These are phyloP conservation scores for Diaporthe citri DNA, from an alignment of 2,329 filamentous ascomycete species.

Conservation along the genomic window DNA sequence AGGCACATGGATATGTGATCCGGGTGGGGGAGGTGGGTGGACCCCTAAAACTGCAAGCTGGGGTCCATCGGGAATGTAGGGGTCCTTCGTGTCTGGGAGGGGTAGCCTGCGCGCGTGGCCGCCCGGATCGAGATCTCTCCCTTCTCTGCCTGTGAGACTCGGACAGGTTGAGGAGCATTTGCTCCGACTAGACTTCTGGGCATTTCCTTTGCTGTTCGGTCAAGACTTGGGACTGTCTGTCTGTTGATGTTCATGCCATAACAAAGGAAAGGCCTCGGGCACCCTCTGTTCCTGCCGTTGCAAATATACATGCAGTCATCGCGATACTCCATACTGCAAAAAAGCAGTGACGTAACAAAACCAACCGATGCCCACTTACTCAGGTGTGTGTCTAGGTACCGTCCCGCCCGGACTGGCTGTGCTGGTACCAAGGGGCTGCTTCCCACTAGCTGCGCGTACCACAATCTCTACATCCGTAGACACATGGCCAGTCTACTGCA, in stretches of 20 bases:
- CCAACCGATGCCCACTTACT: not conserved
- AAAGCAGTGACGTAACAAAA: slow-evolving; percentile 5
- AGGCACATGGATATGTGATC: slow-evolving; percentile 11
- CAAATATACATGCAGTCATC: not conserved
- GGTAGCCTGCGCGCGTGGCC: slow-evolving; percentile 16
- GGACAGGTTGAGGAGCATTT: not conserved
- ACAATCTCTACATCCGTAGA: not conserved
- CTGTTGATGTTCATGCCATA: not conserved
- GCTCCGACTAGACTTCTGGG: slow-evolving; percentile 4
- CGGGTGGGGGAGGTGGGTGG: not conserved
- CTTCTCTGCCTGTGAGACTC: not conserved
- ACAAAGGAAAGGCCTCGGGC: not conserved
- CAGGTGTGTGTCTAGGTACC: not conserved
- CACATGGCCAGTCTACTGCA: not conserved
- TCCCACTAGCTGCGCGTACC: not conserved
- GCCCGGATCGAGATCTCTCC: slow-evolving; percentile 24
- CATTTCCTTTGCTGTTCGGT: not conserved
- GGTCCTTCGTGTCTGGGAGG: slow-evolving; percentile 31
- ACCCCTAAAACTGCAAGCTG: slow-evolving; percentile 17
- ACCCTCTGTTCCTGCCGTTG: not conserved
- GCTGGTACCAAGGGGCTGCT: not conserved
- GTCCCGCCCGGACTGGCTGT: not conserved
- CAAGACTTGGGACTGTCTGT: not conserved
- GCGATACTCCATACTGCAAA: not conserved
- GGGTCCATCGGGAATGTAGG: slow-evolving; percentile 18